These are phyloP conservation scores for Endocalyx cinctus DNA, from an alignment of 2,329 filamentous ascomycete species.

Conservation along the genomic window DNA sequence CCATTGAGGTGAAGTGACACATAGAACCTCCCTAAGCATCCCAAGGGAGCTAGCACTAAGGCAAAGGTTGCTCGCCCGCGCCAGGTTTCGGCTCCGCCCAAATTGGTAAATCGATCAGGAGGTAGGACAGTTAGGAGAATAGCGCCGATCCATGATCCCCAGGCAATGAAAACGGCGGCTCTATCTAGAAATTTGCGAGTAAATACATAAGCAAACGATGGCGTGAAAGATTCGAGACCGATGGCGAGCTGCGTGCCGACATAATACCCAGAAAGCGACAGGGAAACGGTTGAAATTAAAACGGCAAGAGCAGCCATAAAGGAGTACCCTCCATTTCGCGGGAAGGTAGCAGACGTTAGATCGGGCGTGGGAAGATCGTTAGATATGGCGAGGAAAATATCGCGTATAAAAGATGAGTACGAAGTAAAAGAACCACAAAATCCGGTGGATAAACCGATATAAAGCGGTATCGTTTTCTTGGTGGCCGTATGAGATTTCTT, in stretches of 20 bases:
- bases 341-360: conserved; percentile 31
- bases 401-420: conserved; percentile 81
- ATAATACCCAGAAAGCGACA: conserved; percentile 66
- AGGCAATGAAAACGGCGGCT: conserved; percentile 58
- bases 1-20: conserved; percentile 67
- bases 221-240: conserved; percentile 52
- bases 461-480: conserved; percentile 86
- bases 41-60: conserved; percentile 76
- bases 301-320: conserved; percentile 78
- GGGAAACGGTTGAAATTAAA: conserved; percentile 63
- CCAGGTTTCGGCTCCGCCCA: conserved; percentile 54
- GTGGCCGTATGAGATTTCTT: conserved; percentile 55
- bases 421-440: conserved; percentile 89
- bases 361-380: conserved; percentile 62
- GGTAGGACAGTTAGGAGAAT: conserved; percentile 68
- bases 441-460: conserved; percentile 79
- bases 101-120: conserved; percentile 45
- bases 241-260: conserved; percentile 72
- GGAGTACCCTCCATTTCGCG: conserved; percentile 69
- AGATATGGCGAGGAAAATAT: conserved; percentile 72
- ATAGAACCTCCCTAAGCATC: conserved; percentile 73
- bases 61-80: conserved; percentile 71
- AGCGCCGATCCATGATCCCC: conserved; percentile 73
- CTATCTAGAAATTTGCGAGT: conserved; percentile 61
- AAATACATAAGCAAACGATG: conserved; percentile 53